These are phyloP conservation scores for Blastobotrys malaysiensis DNA, from an alignment of 1,139 yeast genomes.

Conservation along the genomic window DNA sequence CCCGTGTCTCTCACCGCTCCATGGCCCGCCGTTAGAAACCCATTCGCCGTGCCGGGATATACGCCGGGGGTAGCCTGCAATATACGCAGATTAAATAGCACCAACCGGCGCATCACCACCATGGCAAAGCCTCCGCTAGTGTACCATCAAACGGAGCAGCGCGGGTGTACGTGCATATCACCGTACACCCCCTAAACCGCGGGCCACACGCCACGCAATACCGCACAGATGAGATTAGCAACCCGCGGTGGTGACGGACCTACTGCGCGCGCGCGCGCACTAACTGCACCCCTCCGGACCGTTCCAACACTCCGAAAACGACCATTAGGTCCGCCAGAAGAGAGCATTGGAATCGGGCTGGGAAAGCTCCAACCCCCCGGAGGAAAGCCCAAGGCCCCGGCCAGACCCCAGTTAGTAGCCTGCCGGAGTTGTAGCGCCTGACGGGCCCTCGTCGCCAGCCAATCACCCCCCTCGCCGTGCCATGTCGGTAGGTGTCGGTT, in stretches of 20 bases:
- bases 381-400: too few relatives aligned
- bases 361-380: too few relatives aligned
- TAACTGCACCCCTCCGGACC: not conserved
- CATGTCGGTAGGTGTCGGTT: not conserved
- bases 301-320: not conserved
- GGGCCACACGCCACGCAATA: not conserved
- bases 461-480: too few relatives aligned
- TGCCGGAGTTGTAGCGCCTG: too few relatives aligned
- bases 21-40: not conserved
- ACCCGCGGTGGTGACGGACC: not conserved
- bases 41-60: not conserved
- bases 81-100: too few relatives aligned
- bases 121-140: too few relatives aligned
- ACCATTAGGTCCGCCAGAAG: too few relatives aligned
- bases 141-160: not conserved
- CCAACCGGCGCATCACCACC: not conserved
- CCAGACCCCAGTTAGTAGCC: too few relatives aligned
- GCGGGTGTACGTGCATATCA: not conserved
- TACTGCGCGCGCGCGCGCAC: not conserved
- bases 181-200: not conserved
- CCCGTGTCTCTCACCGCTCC: not conserved
- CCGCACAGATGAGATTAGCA: not conserved
- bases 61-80: not conserved
- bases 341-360: too few relatives aligned
- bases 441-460: too few relatives aligned